Evolutionary conservation across 805 yeast genomes (phyloP), one percentile per base, ranked within the genome.

Genomic region (Candida ficus): DNA sequence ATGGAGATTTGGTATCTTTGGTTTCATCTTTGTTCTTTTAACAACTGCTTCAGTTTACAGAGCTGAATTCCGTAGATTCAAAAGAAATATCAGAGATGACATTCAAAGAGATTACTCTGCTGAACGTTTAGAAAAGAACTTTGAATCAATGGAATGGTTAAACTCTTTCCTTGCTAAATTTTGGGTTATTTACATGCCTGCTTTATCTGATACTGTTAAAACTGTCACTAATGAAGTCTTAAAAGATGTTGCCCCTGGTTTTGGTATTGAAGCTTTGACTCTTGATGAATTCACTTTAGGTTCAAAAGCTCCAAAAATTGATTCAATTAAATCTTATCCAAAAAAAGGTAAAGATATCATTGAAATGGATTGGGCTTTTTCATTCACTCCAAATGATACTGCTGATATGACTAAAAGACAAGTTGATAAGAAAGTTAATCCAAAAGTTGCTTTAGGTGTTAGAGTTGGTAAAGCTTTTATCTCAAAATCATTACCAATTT

Each of bases 171-270:
- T 85, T 57, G 80, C 80, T 33, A 85, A 85, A 62, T 83, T 85
- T 56, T 85, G 95, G 95, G 85, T 83, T 42, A 83, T 85, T 45
- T 85, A 85, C 54, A 85, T 85, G 95, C 91, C 93, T 25, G 88
- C 85, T 1, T 66, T 85, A 37, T 80, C 89, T 7, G 87, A 83
- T 49, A 79, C 77, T 62, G 95, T 85, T 19, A 70, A 78, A 60
- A 74, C 72, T 36, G 75, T 73, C 53, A 83, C 87, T n/a, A 83
- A 83, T 52, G 80, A 76, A 19, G 68, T 73, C 14, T 63, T 85
- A 56, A 76, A 78, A 35, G 89, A 77, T 54, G 76, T 78, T 46
- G 87, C 83, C 5, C 91, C 95, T 12, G 95, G 95, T 21, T 80
- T 77, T 53, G 93, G 93, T 58, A 83, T 85, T 54, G 90, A 83